Conservation (phyloP, 345 rosid species). For the Salix caprea region DNA sequence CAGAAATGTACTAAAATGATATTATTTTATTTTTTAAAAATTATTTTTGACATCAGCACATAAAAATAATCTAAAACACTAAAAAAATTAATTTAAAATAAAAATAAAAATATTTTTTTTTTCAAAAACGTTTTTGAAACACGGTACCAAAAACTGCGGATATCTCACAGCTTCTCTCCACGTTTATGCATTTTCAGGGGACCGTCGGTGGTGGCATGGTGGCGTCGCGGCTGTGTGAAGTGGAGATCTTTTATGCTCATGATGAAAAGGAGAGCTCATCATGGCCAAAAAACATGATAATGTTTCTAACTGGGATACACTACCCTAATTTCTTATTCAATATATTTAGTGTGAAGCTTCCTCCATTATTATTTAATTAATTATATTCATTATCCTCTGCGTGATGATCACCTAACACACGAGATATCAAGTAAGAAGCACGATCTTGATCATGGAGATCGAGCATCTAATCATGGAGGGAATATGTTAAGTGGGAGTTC, state of each 20-base stretch:
- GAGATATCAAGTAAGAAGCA: not conserved
- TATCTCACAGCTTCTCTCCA: not conserved
- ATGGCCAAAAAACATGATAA: not conserved
- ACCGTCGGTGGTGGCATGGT: not conserved
- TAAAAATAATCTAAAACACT: too few relatives aligned
- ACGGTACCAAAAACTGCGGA: rapidly evolving
- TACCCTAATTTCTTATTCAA: not conserved
- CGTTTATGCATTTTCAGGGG: not conserved
- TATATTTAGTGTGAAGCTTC: too few relatives aligned
- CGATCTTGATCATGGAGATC: not conserved
- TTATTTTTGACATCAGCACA: rapidly evolving
- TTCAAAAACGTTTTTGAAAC: too few relatives aligned
- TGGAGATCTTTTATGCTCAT: not conserved
- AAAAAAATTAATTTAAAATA: too few relatives aligned
- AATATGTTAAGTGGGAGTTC: not conserved
- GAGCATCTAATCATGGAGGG: not conserved
- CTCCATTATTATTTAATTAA: too few relatives aligned
- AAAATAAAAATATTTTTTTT: too few relatives aligned
- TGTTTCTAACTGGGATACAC: not conserved
- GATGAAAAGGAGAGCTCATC: not conserved
- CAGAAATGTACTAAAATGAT: too few relatives aligned
- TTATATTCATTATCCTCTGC: not conserved
- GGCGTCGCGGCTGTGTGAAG: not conserved
- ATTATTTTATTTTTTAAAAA: too few relatives aligned
- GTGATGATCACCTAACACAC: not conserved